Conservation (phyloP, 306 rosid species). For the Lagenaria siceraria region DNA sequence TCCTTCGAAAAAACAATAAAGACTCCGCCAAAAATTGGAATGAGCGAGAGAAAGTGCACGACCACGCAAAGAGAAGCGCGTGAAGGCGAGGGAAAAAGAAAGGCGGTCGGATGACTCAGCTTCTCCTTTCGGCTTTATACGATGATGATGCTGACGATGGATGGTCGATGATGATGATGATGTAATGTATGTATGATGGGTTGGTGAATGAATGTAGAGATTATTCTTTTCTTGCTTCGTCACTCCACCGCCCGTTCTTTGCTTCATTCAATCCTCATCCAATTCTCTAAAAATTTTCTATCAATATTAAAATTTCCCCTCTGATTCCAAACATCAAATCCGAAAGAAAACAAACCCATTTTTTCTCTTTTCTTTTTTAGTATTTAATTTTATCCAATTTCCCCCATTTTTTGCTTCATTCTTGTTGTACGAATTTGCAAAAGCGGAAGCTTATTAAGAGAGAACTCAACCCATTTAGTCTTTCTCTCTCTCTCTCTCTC, state of each 20-base stretch:
- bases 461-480: not conserved
- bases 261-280: conserved; percentile 3
- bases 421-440: not conserved
- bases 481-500: not conserved
- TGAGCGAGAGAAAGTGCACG: not conserved
- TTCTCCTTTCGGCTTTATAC: not conserved
- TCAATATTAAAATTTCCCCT: conserved; percentile 19
- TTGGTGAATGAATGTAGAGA: not conserved
- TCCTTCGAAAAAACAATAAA: too few species aligned
- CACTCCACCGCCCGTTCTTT: conserved; percentile 22
- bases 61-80: not conserved
- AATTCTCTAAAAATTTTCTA: not conserved
- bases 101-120: conserved; percentile 1
- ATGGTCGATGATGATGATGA: not conserved
- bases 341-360: not conserved
- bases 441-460: not conserved
- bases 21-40: not conserved
- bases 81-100: not conserved
- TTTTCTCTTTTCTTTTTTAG: not conserved
- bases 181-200: not conserved
- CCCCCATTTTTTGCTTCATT: not conserved
- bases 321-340: conserved; percentile 1
- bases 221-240: conserved; percentile 25
- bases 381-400: not conserved
- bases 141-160: conserved; percentile 2